Evolutionary conservation across 306 rosid genomes (phyloP), one percentile per base, ranked within the genome.

Genomic region (Chamaecrista fasciculata): DNA sequence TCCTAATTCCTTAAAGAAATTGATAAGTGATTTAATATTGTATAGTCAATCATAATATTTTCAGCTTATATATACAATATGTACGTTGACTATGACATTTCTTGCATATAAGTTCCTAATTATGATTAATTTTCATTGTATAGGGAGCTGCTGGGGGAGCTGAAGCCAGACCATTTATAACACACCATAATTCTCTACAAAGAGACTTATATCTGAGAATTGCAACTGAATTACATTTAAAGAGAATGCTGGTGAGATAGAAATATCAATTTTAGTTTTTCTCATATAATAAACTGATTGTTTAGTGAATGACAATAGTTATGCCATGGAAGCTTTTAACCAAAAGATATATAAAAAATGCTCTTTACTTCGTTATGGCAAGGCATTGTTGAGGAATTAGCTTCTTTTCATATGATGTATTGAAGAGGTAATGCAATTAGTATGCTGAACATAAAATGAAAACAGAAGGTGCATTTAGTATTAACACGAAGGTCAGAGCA

Each of bases 131-230:
- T 67, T 67, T 80, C 46, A 62, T 86, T 67, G 71, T 81, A 80
- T 85, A 93, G 98, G 97, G 96, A 71, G 92, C 92, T 79, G 97
- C 96, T 78, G 97, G 99, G 72, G 97, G 96, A 50, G 99, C 99
- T 2, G 97, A 94, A 83, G 97, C 99, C 52, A 86, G 99, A 78
- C 99, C 99, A 55, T 94, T 94, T 78, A 87, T 94, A 72, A 94
- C 99, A 61, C 77, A 85, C 83, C 99, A 94, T 65, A 94, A 91
- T 82, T 91, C 96, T 62, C 89, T 94, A 31, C 95, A 87, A 76
- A 90, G 98, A 76, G 97, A 91, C 80, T 89, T 94, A 25, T 94
- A 88, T 81, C 76, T 94, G 82, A 90, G 98, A 81, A 91, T 94
- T 82, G 98, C 98, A 3, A 90, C 98, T 24, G 98, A 94, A 78